Conservation (phyloP, 2,329 filamentous ascomycete genomes). For the Cordyceps farinosa region DNA sequence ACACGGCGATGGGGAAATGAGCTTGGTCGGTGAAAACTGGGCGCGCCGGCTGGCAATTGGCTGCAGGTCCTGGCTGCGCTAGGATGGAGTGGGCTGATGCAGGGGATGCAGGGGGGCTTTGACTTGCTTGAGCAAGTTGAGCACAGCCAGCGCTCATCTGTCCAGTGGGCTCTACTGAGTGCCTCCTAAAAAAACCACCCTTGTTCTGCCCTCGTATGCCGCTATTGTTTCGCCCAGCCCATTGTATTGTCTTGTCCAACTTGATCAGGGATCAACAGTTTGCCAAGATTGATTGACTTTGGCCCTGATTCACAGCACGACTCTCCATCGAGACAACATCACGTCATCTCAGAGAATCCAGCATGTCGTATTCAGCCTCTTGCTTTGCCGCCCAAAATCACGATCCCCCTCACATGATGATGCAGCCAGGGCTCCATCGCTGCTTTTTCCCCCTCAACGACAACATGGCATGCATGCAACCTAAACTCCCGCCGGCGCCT, state of each 20-base stretch:
- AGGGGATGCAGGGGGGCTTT: not conserved
- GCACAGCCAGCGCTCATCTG: not conserved
- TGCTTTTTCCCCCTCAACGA: not conserved
- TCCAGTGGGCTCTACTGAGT: too few relatives aligned
- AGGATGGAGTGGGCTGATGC: not conserved
- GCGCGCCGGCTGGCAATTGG: not conserved
- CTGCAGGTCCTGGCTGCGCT: not conserved
- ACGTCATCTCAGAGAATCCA: not conserved
- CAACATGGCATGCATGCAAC: not conserved
- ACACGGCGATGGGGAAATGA: not conserved
- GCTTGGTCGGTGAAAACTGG: not conserved
- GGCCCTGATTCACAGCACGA: not conserved
- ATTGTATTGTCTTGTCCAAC: not conserved
- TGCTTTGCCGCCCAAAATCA: not conserved
- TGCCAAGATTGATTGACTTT: not conserved
- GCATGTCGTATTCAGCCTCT: not conserved
- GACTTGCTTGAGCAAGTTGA: not conserved
- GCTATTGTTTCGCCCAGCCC: not conserved
- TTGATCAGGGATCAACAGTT: not conserved
- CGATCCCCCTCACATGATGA: not conserved
- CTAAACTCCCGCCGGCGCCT: not conserved
- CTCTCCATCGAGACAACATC: not conserved
- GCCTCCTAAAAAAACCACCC: not conserved
- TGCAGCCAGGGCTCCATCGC: not conserved
- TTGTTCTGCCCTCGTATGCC: not conserved